A percentile compares a stretch with the other conserved stretches of the same genome.
These are phyloP conservation scores for Podospora didyma DNA, from an alignment of 495 filamentous ascomycete genomes.

Conservation along the genomic window DNA sequence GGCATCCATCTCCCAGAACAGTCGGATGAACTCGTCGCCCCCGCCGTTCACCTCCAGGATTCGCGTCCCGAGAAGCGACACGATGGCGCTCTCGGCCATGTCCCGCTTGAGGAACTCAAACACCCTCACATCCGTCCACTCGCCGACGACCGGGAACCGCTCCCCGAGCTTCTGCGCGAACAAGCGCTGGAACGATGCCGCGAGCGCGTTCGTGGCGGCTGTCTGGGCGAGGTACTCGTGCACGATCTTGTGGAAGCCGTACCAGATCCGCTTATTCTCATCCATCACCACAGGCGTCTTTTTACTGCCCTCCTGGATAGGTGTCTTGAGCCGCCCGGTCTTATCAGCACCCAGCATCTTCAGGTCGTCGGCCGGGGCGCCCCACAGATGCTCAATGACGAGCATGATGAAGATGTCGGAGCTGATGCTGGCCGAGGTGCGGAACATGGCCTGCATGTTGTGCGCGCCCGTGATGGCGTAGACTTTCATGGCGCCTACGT, in stretches of 20 bases:
- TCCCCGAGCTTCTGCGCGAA: conserved; percentile 12
- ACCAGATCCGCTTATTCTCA: conserved; percentile 17
- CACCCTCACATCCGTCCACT: neutral
- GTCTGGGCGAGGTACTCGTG: conserved; percentile 6
- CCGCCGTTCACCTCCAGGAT: conserved; percentile 9
- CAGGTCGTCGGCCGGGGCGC: conserved; percentile 6
- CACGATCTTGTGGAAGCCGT: conserved; percentile 11
- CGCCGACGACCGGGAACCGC: neutral
- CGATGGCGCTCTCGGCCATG: conserved; percentile 15
- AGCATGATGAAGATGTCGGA: conserved; percentile 15
- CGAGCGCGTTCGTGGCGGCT: conserved; percentile 1
- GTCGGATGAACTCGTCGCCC: too few species aligned
- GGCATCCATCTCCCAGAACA: too few species aligned
- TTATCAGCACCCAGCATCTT: conserved; percentile 16
- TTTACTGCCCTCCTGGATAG: too few species aligned
- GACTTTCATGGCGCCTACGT: conserved; percentile 17
- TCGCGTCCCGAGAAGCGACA: conserved; percentile 11
- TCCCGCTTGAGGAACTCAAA: conserved; percentile 13
- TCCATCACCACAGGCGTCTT: neutral
- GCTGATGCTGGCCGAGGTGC: conserved; percentile 13
- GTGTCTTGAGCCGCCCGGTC: conserved; percentile 9
- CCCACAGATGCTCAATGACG: conserved; percentile 6
- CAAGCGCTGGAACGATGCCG: conserved; percentile 9
- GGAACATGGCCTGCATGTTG: conserved; percentile 21
- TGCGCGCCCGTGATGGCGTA: conserved; percentile 18